Percentiles rank a stretch among this genome's conserved stretches.
Conservation (phyloP, 345 rosid genomes). For the Acer saccharum region DNA sequence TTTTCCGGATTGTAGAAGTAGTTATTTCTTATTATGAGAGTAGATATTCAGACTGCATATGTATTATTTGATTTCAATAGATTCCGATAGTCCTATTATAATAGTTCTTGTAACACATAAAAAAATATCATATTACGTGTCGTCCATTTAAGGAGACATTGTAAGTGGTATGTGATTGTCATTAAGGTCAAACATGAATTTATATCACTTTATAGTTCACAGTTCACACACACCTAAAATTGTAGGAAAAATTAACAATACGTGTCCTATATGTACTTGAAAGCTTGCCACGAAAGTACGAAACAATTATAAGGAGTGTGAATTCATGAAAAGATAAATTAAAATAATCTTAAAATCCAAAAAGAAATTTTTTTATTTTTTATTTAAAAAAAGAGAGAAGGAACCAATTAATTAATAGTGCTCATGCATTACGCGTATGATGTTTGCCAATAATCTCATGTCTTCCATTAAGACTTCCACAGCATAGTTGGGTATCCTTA, state of each 20-base stretch:
- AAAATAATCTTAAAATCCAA: no score
- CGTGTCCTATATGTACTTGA: not conserved
- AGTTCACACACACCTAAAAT: not conserved
- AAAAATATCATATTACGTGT: not conserved
- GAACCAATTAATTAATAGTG: not conserved
- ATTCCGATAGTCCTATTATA: no score
- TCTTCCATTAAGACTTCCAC: slow-evolving; percentile 11
- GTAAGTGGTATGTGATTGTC: not conserved
- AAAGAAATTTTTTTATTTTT: not conserved
- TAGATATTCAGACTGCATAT: no score
- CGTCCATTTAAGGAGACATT: not conserved
- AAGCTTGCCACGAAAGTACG: not conserved
- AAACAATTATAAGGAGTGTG: not conserved
- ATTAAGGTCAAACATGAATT: not conserved
- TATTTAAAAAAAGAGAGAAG: not conserved
- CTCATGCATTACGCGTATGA: not conserved
- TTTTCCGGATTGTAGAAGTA: no score
- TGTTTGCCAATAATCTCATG: not conserved
- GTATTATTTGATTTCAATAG: no score
- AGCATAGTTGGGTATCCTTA: not conserved
- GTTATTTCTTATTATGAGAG: no score
- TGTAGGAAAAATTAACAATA: not conserved
- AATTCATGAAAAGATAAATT: not conserved
- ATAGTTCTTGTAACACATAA: no score
- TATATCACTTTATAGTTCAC: not conserved